Evolutionary conservation across 192 early-diverging fungal genomes (phyloP).

Genomic region (Coemansia guatemalensis): DNA sequence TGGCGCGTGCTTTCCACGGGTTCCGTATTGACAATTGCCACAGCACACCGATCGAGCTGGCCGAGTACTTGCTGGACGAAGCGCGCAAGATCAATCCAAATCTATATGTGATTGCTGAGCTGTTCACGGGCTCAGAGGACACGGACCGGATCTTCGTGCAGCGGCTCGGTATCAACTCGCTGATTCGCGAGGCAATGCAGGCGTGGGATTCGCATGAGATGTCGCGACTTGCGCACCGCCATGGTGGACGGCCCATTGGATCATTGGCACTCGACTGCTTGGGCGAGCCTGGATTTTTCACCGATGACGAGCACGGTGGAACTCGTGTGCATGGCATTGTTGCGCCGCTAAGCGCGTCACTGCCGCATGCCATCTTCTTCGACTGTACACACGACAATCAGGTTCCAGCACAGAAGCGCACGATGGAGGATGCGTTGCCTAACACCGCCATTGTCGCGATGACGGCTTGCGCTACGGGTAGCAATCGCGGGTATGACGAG

Average conservation of each 20-base stretch:
- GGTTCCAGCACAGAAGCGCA: constrained; percentile 88
- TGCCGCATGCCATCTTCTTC: constrained; percentile 95
- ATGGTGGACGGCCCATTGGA: constrained; percentile 90
- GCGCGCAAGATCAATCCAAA: constrained; percentile 84
- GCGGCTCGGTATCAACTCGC: constrained; percentile 91
- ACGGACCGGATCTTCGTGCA: constrained; percentile 91
- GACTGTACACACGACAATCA: constrained; percentile 99
- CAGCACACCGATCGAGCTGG: constrained; percentile 94
- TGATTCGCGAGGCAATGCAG: constrained; percentile 98
- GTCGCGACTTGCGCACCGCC: constrained; percentile 83
- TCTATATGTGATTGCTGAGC: constrained; percentile 95
- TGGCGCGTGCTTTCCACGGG: constrained; percentile 90
- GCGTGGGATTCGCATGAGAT: constrained; percentile 93
- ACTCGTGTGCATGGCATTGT: constrained; percentile 53
- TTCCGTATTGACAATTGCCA: constrained; percentile 99
- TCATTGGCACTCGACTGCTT: constrained; percentile 74
- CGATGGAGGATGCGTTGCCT: constrained; percentile 86
- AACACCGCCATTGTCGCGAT: constrained; percentile 90
- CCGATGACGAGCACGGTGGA: constrained; percentile 53
- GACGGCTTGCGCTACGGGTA: constrained; percentile 88
- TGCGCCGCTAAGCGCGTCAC: constrained; percentile 72
- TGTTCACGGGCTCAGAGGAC: constrained; percentile 97
- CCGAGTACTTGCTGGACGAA: constrained; percentile 86
- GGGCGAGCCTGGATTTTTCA: constrained; percentile 51
- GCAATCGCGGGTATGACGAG: constrained; percentile 98